Percentiles rank a stretch among this genome's conserved stretches.
Evolutionary conservation across 1,284 basidiomycete genomes (phyloP).

Genomic region (Puccinia coronata): DNA sequence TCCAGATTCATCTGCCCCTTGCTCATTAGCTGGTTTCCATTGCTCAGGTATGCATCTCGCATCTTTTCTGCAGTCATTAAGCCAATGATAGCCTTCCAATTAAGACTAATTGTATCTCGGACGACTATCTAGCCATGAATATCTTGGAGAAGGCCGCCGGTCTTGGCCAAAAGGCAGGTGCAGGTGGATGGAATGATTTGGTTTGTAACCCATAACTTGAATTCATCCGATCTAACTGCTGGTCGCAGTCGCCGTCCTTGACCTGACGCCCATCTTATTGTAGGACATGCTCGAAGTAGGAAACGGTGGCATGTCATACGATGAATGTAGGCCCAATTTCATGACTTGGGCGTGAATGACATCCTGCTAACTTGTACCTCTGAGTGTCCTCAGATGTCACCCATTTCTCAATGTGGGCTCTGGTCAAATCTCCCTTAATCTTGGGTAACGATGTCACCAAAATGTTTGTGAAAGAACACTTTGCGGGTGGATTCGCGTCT

Average conservation of each 20-base stretch:
- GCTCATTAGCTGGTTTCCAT: constrained; percentile 39
- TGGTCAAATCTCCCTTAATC: constrained; percentile 57
- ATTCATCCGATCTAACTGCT: neutral
- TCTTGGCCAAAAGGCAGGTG: constrained; percentile 39
- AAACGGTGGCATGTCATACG: constrained; percentile 45
- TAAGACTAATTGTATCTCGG: neutral
- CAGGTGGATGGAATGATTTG: constrained; percentile 47
- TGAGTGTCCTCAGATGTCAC: constrained; percentile 50
- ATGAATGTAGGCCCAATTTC: constrained; percentile 30
- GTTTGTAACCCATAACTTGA: neutral
- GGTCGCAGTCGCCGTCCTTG: neutral
- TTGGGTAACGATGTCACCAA: constrained; percentile 56
- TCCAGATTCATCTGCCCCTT: constrained; percentile 32
- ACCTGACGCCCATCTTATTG: neutral
- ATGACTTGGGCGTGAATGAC: neutral
- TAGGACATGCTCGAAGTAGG: constrained; percentile 49
- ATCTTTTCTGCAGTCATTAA: too few relatives aligned
- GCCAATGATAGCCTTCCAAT: neutral
- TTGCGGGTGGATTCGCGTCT: neutral
- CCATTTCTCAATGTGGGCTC: constrained; percentile 57
- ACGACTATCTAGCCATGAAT: constrained; percentile 27
- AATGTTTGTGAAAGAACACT: constrained; percentile 44
- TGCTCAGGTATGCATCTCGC: constrained; percentile 32
- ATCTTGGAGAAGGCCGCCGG: constrained; percentile 48
- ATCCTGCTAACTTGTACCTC: neutral